Base-by-base conservation (phyloP, 345 rosid genomes). In the Linum trigynum region DNA sequence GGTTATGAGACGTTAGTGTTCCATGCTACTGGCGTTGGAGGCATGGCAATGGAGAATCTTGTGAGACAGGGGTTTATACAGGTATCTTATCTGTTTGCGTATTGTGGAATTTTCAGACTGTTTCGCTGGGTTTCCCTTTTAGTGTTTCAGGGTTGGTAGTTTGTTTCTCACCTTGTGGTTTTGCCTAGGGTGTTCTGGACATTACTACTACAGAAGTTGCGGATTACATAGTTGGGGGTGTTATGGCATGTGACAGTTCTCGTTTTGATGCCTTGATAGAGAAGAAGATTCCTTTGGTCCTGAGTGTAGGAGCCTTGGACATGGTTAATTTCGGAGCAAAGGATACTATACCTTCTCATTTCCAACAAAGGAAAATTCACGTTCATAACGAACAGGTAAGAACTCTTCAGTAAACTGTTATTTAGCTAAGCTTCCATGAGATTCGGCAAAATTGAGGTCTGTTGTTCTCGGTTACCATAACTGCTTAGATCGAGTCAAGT, bases 21-120 rank as follows among this genome's bases (percentile, higher is more conserved):
- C 69, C 97, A 92, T 78, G 98, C 98, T 71, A 92, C 96, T 9
- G 98, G 97, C 35, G 81, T 86, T 2, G 98, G 98, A 48, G 98
- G 98, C 62, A 89, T 82, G 72, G 91, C 98, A 9, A 89, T 92
- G 98, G 97, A 92, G 71, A 81, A 86, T 72, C 77, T 92, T 69
- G 89, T 89, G 68, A 74, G 78, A 57, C 80, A 87, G 75, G 98
- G 97, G 7, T 79, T 87, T 69, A 86, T 92, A 63, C 85, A 89
- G 92, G 98, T 92, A 71, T 51, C 59, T 70, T 7, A 65, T 41
- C 36, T 35, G 10, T 59, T 17, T 59, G 39, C 39, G 9, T 59
- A 48, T 4, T 35, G 39, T 59, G 6, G 36, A 17, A 5, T 38
- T 59, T 17, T 17, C 5, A 11, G 39, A 36, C 9, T 7, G 15